phyloP scores from a whole-genome alignment of 164 flowering plant species.

The Platanus orientalis region DNA sequence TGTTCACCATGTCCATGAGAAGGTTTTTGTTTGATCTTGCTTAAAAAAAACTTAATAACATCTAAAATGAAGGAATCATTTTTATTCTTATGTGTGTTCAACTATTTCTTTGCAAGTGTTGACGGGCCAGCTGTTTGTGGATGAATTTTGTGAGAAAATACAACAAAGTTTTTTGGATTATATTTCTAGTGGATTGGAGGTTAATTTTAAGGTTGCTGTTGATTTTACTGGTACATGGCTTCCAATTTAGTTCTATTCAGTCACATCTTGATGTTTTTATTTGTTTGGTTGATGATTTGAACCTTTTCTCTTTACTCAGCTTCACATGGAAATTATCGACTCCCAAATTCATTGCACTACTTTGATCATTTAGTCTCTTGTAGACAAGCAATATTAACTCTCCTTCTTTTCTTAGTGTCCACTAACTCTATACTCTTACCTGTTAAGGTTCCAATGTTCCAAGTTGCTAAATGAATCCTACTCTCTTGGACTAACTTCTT shows the following conservation, averaged over 20 bases:
- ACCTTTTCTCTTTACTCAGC: conserved; percentile 33
- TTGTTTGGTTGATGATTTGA: conserved; percentile 7
- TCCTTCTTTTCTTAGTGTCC: no score
- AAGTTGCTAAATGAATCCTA: no score
- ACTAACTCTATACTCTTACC: no score
- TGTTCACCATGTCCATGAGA: conserved; percentile 33
- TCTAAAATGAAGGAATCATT: not conserved
- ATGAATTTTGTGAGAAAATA: conserved; percentile 51
- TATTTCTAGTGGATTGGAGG: conserved; percentile 86
- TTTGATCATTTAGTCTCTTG: conserved; percentile 79
- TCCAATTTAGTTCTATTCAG: not conserved
- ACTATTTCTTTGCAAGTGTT: conserved; percentile 36
- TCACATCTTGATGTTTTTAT: not conserved
- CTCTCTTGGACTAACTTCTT: no score
- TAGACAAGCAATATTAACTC: no score
- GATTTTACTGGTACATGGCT: conserved; percentile 77
- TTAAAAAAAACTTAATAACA: not conserved
- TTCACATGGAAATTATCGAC: conserved; percentile 83
- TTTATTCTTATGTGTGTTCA: not conserved
- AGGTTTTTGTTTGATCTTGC: conserved; percentile 33
- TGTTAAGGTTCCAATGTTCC: no score
- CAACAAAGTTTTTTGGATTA: conserved; percentile 81
- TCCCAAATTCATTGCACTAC: conserved; percentile 74
- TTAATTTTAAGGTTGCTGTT: conserved; percentile 92
- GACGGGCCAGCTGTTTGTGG: conserved; percentile 79